phyloP scores from a whole-genome alignment of 2,329 filamentous ascomycete species.

The Magnaporthiopsis rhizophila region DNA sequence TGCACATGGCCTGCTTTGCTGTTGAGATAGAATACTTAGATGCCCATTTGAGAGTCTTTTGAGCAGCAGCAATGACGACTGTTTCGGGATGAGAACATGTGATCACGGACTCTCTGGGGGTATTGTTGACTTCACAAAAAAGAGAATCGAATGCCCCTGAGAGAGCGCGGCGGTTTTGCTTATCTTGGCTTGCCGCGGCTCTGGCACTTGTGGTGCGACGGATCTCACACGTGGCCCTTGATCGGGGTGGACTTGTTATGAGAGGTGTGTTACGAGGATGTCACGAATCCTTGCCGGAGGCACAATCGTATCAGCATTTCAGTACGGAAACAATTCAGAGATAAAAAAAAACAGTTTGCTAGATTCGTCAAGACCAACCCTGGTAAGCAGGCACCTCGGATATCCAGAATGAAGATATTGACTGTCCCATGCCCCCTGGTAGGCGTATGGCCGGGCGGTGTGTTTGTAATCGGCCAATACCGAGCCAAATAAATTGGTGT shows the following conservation, averaged over 20 bases:
- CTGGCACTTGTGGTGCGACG: no score
- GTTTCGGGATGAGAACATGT: no score
- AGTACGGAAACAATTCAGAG: not conserved
- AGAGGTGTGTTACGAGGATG: not conserved
- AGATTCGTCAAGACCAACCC: conserved; percentile 7
- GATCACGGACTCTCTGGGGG: no score
- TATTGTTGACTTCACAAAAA: no score
- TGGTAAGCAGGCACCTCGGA: not conserved
- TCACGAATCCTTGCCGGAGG: not conserved
- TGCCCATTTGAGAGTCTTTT: no score
- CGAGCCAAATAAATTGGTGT: not conserved
- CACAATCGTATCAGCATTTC: not conserved
- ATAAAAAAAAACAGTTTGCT: not conserved
- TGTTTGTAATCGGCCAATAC: not conserved
- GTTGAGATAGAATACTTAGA: not conserved
- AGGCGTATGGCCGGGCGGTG: not conserved
- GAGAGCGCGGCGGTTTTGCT: no score
- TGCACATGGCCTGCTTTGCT: no score
- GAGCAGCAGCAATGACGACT: no score
- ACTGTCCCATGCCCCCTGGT: not conserved
- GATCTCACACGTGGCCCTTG: no score
- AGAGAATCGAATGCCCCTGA: no score
- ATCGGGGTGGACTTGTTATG: no score
- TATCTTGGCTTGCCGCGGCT: no score
- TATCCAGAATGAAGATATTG: not conserved